Percentiles rank a stretch among this genome's conserved stretches.
Evolutionary conservation across 148 eudicot species (phyloP).

Genomic region (Arctostaphylos glauca): DNA sequence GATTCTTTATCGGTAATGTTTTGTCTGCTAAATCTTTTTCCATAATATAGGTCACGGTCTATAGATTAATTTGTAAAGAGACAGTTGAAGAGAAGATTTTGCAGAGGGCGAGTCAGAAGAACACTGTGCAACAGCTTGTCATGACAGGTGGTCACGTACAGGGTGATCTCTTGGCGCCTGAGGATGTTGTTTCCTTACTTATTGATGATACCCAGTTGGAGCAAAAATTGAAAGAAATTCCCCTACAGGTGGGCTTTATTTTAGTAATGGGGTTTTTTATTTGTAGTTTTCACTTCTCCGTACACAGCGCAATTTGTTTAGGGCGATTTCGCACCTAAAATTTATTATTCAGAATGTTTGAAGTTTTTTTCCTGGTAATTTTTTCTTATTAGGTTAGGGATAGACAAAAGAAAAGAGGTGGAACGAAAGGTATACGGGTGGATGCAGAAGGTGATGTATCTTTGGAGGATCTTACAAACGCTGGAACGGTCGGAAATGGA

Average conservation of each 20-base stretch:
- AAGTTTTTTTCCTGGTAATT: neutral
- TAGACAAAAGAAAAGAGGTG: constrained; percentile 74
- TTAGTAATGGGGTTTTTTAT: neutral
- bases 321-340: neutral
- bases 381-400: constrained; percentile 58
- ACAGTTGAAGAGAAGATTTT: constrained; percentile 96
- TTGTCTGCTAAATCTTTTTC: constrained; percentile 10
- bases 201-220: constrained; percentile 91
- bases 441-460: constrained; percentile 95
- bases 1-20: too few species aligned
- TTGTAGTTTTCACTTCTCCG: neutral
- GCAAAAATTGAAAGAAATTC: constrained; percentile 85
- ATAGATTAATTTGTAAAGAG: constrained; percentile 92
- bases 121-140: constrained; percentile 95
- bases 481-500: constrained; percentile 44
- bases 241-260: constrained; percentile 50
- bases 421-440: constrained; percentile 71
- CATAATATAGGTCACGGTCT: constrained; percentile 76
- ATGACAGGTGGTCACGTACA: constrained; percentile 99
- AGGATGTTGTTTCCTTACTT: constrained; percentile 91
- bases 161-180: constrained; percentile 93
- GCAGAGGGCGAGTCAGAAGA: constrained; percentile 95
- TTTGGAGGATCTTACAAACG: constrained; percentile 73
- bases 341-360: neutral
- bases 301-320: neutral